phyloP scores from a whole-genome alignment of 306 rosid genomes.

The Castanea sativa region DNA sequence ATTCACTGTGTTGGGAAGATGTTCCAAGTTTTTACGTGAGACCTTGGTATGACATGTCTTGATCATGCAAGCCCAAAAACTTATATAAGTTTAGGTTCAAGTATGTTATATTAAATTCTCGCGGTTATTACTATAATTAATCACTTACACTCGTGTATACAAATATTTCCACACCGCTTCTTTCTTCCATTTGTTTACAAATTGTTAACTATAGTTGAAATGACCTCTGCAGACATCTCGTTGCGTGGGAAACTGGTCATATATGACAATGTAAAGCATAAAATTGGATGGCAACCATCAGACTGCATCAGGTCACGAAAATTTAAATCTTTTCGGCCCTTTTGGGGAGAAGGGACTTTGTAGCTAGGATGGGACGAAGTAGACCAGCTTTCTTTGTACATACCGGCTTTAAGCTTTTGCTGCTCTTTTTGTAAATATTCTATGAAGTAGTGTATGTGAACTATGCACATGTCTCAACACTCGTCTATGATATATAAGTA shows the following conservation, averaged over 20 bases:
- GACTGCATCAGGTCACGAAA: conserved; percentile 48
- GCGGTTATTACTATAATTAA: too few species aligned
- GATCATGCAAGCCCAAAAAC: too few species aligned
- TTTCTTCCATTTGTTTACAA: background rate
- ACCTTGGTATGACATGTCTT: too few species aligned
- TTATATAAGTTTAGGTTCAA: too few species aligned
- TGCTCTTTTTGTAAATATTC: background rate
- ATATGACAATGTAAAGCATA: conserved; percentile 70
- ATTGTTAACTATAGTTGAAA: background rate
- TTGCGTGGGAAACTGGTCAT: conserved; percentile 67
- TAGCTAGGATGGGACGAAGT: background rate
- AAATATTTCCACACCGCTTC: background rate
- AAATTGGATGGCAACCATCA: conserved; percentile 64
- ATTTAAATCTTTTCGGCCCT: conserved; percentile 33
- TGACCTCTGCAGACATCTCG: conserved; percentile 57
- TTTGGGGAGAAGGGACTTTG: conserved; percentile 13
- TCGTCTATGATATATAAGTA: background rate
- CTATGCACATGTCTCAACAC: background rate
- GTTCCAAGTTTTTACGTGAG: too few species aligned
- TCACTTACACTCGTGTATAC: too few species aligned
- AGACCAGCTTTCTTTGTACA: background rate
- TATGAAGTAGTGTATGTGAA: background rate
- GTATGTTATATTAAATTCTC: too few species aligned
- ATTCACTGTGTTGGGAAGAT: too few species aligned
- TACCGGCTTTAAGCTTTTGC: background rate